These are phyloP conservation scores for Pestalotiopsis sp. DNA, from an alignment of 2,329 filamentous ascomycete genomes.

Conservation along the genomic window DNA sequence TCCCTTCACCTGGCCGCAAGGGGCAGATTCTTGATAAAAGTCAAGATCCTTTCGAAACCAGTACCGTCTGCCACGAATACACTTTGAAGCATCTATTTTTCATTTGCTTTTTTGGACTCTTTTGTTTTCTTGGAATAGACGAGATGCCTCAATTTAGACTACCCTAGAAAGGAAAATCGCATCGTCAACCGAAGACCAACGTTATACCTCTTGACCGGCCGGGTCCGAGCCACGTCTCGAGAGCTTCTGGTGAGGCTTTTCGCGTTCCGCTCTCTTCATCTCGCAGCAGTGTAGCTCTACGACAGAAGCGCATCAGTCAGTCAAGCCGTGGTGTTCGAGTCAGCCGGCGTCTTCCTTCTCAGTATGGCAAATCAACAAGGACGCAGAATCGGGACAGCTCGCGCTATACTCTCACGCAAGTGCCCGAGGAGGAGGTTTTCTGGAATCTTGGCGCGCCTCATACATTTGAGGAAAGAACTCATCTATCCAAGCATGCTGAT, in stretches of 20 bases:
- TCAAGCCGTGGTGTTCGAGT: conserved; percentile 34
- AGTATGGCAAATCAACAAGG: conserved; percentile 18
- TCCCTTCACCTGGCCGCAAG: background rate
- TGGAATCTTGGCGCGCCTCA: background rate
- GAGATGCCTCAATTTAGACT: conserved; percentile 44
- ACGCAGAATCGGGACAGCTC: conserved; percentile 11
- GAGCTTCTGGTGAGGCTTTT: conserved; percentile 31
- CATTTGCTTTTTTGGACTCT: conserved; percentile 29
- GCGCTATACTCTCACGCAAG: conserved; percentile 24
- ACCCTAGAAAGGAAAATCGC: conserved; percentile 43
- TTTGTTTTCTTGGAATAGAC: conserved; percentile 36
- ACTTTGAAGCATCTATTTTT: conserved; percentile 26
- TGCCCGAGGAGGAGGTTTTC: conserved; percentile 19
- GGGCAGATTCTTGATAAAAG: background rate
- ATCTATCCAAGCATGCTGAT: background rate
- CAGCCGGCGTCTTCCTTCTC: conserved; percentile 29
- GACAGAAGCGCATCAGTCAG: conserved; percentile 36
- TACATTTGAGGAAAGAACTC: background rate
- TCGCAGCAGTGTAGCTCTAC: conserved; percentile 30
- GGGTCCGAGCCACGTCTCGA: conserved; percentile 23
- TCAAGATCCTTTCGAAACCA: background rate
- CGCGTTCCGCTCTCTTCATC: conserved; percentile 30
- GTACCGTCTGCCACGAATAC: conserved; percentile 17
- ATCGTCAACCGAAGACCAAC: conserved; percentile 36
- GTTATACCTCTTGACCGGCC: conserved; percentile 22